Evolutionary conservation across 495 filamentous ascomycete genomes (phyloP), one percentile per base, ranked within the genome.

Genomic region (Penicillium crystallinum): DNA sequence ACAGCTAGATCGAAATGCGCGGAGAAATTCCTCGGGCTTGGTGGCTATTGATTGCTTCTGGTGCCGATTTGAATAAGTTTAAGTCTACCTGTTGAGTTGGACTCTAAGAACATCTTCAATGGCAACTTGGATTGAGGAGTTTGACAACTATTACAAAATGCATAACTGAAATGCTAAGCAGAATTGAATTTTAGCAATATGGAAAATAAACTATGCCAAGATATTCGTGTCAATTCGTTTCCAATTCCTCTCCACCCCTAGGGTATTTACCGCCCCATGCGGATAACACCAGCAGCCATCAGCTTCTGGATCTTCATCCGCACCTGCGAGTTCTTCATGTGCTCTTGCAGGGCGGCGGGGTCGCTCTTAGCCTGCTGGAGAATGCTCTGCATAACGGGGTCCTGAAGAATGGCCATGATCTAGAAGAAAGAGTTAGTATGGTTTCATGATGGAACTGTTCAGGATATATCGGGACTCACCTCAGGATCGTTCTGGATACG

Each of bases 331-430:
- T 96, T 97, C 78, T 86, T 89, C 90, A 97, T 96, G 72, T 99
- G 93, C 62, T 97, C 91, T 57, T 91, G 85, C 59, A 99, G 77
- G 21, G 95, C 91, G 19, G 85, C 85, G 4, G 93, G 93, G 67
- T 97, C 89, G 40, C 82, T 83, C 77, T 97, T 96, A 42, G 93
- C 93, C 74, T 97, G 90, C 68, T 93, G 88, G 34, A 98, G 83
- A 58, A 97, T 98, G 64, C 86, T 88, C 70, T 97, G 90, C 95
- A 97, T 97, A 62, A 98, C 84, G 4, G 93, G 93, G 63, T 97
- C 95, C 67, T 87, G 82, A 65, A 97, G 86, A 64, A 97, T 95
- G 48, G 80, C 73, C 81, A 93, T 85, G 67, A 96, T 92, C 86
- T 93, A 10, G 54, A 14, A 15, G 11, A 38, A 11, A 21, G 5